Conservation (phyloP, 164 flowering plant genomes). For the Macadamia tetraphylla region DNA sequence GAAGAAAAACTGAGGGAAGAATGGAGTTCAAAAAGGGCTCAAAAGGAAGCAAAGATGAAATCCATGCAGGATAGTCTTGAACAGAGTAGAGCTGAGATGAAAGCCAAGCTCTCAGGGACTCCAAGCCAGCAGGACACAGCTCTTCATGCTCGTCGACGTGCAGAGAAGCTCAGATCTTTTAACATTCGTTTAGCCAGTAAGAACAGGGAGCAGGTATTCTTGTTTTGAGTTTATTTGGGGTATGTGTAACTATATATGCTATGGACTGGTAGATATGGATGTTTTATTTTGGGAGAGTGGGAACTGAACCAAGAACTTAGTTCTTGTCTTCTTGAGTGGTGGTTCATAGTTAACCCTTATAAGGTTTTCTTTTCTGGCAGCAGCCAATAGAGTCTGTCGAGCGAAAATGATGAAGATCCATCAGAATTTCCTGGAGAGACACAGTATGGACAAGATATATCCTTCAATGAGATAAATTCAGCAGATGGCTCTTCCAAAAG, state of each 20-base stretch:
- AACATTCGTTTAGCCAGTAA: slow-evolving; percentile 37
- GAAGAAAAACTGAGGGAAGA: slow-evolving; percentile 83
- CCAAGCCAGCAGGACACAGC: slow-evolving; percentile 41
- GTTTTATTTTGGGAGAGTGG: too few relatives aligned
- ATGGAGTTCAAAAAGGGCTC: slow-evolving; percentile 59
- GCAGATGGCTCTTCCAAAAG: slow-evolving; percentile 46
- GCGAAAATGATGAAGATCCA: slow-evolving; percentile 60
- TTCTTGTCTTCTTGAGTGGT: too few relatives aligned
- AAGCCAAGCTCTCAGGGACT: slow-evolving; percentile 59
- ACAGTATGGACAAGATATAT: slow-evolving; percentile 31
- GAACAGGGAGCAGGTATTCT: slow-evolving; percentile 65
- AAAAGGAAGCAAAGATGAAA: slow-evolving; percentile 88
- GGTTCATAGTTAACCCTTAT: slow-evolving; percentile 8
- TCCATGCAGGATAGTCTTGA: slow-evolving; percentile 88
- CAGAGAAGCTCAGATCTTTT: slow-evolving; percentile 66
- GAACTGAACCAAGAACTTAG: too few relatives aligned
- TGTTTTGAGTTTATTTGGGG: background rate
- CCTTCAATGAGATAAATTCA: slow-evolving; percentile 28
- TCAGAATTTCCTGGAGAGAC: slow-evolving; percentile 41
- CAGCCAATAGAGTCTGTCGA: slow-evolving; percentile 43
- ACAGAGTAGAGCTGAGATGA: slow-evolving; percentile 69
- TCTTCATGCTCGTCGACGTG: slow-evolving; percentile 46
- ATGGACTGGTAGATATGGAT: too few relatives aligned
- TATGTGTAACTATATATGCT: too few relatives aligned
- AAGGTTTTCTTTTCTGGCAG: slow-evolving; percentile 30